Evolutionary conservation across 768 basidiomycete genomes (phyloP).

Genomic region (Cystofilobasidium ferigula): DNA sequence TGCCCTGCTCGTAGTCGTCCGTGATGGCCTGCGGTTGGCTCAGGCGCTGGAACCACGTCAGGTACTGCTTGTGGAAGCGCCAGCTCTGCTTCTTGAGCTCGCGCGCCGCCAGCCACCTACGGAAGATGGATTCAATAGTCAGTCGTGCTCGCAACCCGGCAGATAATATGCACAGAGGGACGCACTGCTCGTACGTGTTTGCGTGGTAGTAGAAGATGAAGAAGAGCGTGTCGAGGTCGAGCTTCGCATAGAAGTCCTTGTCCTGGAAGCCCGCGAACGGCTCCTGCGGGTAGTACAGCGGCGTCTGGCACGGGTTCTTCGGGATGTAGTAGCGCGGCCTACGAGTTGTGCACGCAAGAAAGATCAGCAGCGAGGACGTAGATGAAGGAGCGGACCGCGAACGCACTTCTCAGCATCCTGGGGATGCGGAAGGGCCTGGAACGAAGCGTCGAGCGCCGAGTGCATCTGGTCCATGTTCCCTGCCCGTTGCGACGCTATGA

Average conservation of each 20-base stretch:
- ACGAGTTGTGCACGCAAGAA: background rate
- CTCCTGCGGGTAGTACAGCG: conserved; percentile 84
- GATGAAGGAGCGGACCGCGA: background rate
- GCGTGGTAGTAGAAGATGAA: conserved; percentile 98
- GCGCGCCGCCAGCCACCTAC: conserved; percentile 84
- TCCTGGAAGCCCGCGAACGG: conserved; percentile 71
- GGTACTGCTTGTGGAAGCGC: conserved; percentile 98
- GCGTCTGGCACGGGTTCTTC: conserved; percentile 79
- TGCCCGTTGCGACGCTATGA: conserved; percentile 62
- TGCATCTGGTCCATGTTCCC: conserved; percentile 80
- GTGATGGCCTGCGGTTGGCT: conserved; percentile 97
- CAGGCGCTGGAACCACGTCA: conserved; percentile 99
- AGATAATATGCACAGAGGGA: conserved; percentile 16
- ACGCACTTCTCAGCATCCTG: conserved; percentile 85
- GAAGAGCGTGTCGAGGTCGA: conserved; percentile 94
- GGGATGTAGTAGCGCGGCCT: conserved; percentile 97
- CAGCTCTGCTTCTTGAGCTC: conserved; percentile 95
- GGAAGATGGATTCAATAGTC: background rate
- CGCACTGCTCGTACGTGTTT: conserved; percentile 94
- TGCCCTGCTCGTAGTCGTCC: conserved; percentile 91
- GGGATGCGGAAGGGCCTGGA: conserved; percentile 76
- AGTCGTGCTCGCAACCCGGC: background rate
- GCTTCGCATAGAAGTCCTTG: conserved; percentile 70
- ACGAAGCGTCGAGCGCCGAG: conserved; percentile 85
- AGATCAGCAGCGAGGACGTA: background rate